Evolutionary conservation across 2,329 filamentous ascomycete genomes (phyloP), one percentile per base, ranked within the genome.

Genomic region (Apiospora kogelbergensis): DNA sequence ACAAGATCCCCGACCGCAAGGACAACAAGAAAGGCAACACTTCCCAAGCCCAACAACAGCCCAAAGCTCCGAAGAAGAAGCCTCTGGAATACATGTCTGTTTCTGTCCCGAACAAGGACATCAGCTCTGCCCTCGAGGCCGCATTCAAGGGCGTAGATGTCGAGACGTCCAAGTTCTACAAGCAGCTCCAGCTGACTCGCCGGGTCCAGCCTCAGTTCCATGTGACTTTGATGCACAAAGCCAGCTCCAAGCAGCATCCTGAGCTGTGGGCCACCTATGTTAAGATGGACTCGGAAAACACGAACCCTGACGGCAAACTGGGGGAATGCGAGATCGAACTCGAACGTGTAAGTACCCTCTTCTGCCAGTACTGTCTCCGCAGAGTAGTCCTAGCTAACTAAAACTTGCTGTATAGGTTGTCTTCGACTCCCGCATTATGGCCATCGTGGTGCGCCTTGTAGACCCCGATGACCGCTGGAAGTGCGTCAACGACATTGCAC

Each of bases 141-240:
- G 83, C 91, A 17, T 98, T 99, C 79, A 82, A 83, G 26, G 81
- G 83, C 6, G 81, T 84, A 6, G 78, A 80, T 2, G 75, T 88
- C 0, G 80, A 89, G 5, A 81, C 87, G 20, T 83, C 88, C n/a
- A 84, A 83, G 26, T 90, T 97, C 76, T 99, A 93, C 83, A 88
- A 87, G 74, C 88, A 93, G 69, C 86, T 99, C 42, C 88, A 92
- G 78, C 86, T 91, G 73, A 87, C 85, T 2, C 87, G 91, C 24
- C 92, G 96, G 68, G 82, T 98, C 6, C 95, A 98, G 80, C 78
- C 86, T n/a, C 86, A 90, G 48, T 99, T 98, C 79, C 96, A 99
- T 78, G 93, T 99, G 69, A 99, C 96, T 0, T 87, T 99, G 46
- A 94, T 98, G 79, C 96, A 99, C 80, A 90, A 91, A 63, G 89